phyloP scores from a whole-genome alignment of 345 rosid species.

The Microcos paniculata region DNA sequence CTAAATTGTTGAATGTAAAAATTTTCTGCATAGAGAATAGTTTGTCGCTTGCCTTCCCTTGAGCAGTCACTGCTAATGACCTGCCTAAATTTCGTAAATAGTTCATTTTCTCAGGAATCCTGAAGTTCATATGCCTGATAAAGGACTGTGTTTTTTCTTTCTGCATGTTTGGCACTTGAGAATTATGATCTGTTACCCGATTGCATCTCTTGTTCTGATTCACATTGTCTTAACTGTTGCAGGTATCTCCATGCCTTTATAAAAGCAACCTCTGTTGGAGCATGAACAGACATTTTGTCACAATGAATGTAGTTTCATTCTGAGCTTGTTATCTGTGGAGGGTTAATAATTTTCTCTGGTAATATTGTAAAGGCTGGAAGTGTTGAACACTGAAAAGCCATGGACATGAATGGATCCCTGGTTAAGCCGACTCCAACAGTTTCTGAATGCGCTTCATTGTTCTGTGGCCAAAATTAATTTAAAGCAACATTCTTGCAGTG shows the following conservation, averaged over 20 bases:
- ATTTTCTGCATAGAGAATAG: background rate
- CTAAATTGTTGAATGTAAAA: background rate
- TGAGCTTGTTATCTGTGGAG: conserved; percentile 2
- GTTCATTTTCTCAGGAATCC: conserved; percentile 4
- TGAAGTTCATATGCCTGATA: background rate
- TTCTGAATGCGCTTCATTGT: background rate
- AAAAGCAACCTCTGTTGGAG: conserved; percentile 4
- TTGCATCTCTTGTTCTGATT: background rate
- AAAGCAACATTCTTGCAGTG: background rate
- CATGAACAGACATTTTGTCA: background rate
- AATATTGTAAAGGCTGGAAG: background rate
- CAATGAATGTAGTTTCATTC: background rate
- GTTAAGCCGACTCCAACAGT: background rate
- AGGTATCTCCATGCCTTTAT: conserved; percentile 37
- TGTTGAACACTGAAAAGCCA: conserved; percentile 11
- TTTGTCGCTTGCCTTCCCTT: background rate
- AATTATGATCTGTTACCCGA: background rate
- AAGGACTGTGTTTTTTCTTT: background rate
- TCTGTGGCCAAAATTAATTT: background rate
- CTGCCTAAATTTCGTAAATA: background rate
- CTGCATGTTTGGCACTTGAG: background rate
- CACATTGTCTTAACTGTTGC: background rate
- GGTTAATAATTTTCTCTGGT: conserved; percentile 2
- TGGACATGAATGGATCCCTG: background rate
- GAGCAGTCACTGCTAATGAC: background rate